Evolutionary conservation across 2,329 filamentous ascomycete species (phyloP), one percentile per base, ranked within the genome.

Genomic region (Fusarium dimerum): DNA sequence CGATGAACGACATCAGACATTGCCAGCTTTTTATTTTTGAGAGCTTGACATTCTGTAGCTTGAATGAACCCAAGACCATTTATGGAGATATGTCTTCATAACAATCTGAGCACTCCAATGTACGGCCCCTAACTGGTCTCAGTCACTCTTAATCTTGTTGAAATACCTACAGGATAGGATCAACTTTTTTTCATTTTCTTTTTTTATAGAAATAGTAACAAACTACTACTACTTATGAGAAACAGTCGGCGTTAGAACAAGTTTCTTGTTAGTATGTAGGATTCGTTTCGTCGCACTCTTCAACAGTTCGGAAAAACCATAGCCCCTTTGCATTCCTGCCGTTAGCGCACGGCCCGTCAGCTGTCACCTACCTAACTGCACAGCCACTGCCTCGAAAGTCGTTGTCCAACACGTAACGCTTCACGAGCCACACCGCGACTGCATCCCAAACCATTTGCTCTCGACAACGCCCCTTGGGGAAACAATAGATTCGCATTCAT

Each of bases 351-450:
- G 34, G 51, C 53, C 50, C 56, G 45, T 45, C 42, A 38, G 16
- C 42, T 50, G 45, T 43, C 44, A 26, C 20, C 20, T 7, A 16
- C n/a, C n/a, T n/a, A n/a, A n/a, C 26, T 54, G 58, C 58, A 61
- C 58, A 61, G 58, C 58, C 58, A 61, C 58, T 48, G 39, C 36
- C 44, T 49, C 40, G 20, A 48, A 38, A 18, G 49, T 48, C 10
- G 29, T 36, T 32, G 48, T 42, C 47, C 51, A 55, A 58, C 57
- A 59, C 59, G 59, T 61, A 56, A 61, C 53, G 57, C 59, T 60
- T 50, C 57, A 58, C 53, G 46, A 55, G 59, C 59, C 59, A 62
- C 58, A 62, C 45, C 41, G 56, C 49, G 54, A 51, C 50, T 51
- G 39, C 17, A 47, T 42, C 49, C 46, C 50, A 55, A 48, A 26